Evolutionary conservation across 345 rosid species (phyloP).

Genomic region (Murraya koenigii): DNA sequence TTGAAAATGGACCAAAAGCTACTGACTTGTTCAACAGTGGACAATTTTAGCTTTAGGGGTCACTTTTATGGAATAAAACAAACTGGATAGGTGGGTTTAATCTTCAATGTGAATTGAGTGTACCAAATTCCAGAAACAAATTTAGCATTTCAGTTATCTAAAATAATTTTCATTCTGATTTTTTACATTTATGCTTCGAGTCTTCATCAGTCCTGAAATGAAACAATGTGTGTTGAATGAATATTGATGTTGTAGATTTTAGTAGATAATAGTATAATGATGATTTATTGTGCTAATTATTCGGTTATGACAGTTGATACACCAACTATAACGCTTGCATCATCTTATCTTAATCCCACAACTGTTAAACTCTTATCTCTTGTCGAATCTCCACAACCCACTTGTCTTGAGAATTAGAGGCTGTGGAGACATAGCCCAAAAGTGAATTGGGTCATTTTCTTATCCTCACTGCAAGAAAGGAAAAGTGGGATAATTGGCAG

Average conservation of each 20-base stretch:
- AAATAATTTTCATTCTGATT: neutral
- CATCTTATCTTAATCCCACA: neutral
- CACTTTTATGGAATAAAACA: neutral
- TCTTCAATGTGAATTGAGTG: neutral
- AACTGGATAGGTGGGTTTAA: neutral
- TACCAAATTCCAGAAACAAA: neutral
- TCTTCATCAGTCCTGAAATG: neutral
- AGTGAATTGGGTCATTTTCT: conserved; percentile 28
- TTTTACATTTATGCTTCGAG: neutral
- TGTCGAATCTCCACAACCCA: neutral
- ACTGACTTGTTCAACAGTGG: neutral
- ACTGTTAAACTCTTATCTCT: neutral
- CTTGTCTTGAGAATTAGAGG: conserved; percentile 26
- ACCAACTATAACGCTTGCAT: neutral
- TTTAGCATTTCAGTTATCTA: neutral
- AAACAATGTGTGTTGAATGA: too few relatives aligned
- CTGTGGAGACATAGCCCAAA: conserved; percentile 19
- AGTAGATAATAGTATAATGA: too few relatives aligned
- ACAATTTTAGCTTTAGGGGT: neutral
- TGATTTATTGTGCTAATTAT: too few relatives aligned
- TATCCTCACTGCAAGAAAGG: conserved; percentile 23
- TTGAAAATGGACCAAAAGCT: neutral
- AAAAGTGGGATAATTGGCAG: conserved; percentile 2
- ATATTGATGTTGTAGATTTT: too few relatives aligned
- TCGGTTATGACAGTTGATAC: neutral